These are phyloP conservation scores for Pyrenophora graminea DNA, from an alignment of 2,329 filamentous ascomycete species.

Conservation along the genomic window DNA sequence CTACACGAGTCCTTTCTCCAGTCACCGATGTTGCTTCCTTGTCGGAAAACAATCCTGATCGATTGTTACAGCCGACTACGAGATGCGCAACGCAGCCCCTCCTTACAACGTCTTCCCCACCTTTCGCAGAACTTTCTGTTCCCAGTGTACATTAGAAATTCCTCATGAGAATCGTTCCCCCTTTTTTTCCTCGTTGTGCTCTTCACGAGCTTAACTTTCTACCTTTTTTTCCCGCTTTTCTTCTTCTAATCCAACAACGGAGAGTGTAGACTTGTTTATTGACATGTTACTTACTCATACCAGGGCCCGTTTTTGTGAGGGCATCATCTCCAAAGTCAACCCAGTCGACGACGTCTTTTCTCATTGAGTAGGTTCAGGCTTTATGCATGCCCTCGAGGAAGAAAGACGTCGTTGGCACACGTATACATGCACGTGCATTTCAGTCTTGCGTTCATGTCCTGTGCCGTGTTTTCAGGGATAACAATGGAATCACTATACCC, in stretches of 20 bases:
- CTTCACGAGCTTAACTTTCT: neutral
- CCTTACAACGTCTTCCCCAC: neutral
- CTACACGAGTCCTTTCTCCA: conserved; percentile 12
- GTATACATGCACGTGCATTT: too few species aligned
- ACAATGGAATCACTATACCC: too few species aligned
- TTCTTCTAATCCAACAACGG: conserved; percentile 1
- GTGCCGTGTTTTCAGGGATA: too few species aligned
- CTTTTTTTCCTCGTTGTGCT: conserved; percentile 14
- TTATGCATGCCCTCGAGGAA: conserved; percentile 39
- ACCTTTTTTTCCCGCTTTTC: conserved; percentile 13
- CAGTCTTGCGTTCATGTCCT: too few species aligned
- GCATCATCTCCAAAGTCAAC: conserved; percentile 11
- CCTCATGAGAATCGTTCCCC: conserved; percentile 22
- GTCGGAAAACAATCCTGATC: neutral
- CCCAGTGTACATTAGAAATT: conserved; percentile 26
- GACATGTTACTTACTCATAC: too few species aligned
- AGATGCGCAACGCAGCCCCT: conserved; percentile 2
- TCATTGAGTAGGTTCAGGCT: conserved; percentile 43
- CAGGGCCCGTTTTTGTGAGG: too few species aligned
- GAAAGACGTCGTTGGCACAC: conserved; percentile 15
- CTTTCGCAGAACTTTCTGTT: neutral
- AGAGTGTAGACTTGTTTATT: too few species aligned
- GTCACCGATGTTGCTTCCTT: conserved; percentile 9
- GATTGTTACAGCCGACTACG: neutral
- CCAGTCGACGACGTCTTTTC: conserved; percentile 38